Base-by-base conservation (phyloP, 2,329 filamentous ascomycete species). In the Ophiognomonia clavigignenti-juglandacearum region DNA sequence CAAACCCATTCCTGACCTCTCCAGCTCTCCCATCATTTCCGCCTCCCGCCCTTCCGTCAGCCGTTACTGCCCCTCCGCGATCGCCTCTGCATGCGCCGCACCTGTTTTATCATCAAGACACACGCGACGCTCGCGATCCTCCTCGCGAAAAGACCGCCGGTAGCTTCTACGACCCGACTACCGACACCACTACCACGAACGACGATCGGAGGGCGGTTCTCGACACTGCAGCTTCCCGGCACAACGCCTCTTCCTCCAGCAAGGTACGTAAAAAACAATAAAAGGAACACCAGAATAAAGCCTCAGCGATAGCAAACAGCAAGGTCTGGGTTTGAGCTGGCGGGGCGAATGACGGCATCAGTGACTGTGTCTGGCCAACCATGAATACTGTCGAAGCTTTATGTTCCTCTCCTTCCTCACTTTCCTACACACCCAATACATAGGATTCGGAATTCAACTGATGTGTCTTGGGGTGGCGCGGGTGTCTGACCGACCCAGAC, bases 141-240 rank as follows among this genome's bases (percentile, higher is more conserved):
- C 31, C 69, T 64, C 59, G 67, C 68, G 44, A 69, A 70, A 59
- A 66, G 45, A 59, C 62, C 14, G 61, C 65, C 47, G 64, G 72
- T 57, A 69, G 70, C 60, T 76, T 74, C 63, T 78, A 78, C 65
- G 75, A 78, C 56, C 74, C 74, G 14, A 71, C 71, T 36, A 74
- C 71, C 36, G 75, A 78, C 63, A 69, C 68, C 51, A 70, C 67
- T 40, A 54, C 70, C 29, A 69, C 68, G 44, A 39, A 68, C 53
- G 69, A 65, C 52, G 71, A 73, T 59, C 72, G 69, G 56, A 66
- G 64, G 51, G n/a, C n/a, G n/a, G 61, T 69, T 55, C 72, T 70
- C 49, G 73, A 76, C 57, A 54, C 62, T 31, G 59, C 56, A 35
- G 67, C 71, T 56, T 73, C 70, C 57, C 74, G 72, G 70, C 69